These are phyloP conservation scores for Vitis rotundifolia DNA, from an alignment of 164 flowering plant genomes.

Conservation along the genomic window DNA sequence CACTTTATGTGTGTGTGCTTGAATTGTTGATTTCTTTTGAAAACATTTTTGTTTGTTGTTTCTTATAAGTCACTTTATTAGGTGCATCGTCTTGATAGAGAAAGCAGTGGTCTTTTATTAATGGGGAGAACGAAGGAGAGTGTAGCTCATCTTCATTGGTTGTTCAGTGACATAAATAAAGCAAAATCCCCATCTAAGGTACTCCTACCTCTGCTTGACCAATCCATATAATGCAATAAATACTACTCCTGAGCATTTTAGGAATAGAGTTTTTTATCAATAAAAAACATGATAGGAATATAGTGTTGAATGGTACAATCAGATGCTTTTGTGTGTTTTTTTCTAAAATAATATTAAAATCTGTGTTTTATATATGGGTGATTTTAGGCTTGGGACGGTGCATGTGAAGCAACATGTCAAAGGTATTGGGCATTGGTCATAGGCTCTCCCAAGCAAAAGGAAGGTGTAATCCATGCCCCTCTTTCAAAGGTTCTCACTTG, in stretches of 20 bases:
- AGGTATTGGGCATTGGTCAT: conserved; percentile 94
- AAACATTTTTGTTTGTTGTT: conserved; percentile 2
- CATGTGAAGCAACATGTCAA: conserved; percentile 65
- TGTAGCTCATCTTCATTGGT: conserved; percentile 53
- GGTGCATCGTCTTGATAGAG: conserved; percentile 96
- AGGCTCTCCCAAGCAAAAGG: conserved; percentile 78
- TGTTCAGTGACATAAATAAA: conserved; percentile 57
- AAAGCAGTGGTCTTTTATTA: conserved; percentile 79
- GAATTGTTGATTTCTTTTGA: neutral
- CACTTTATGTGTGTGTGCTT: neutral
- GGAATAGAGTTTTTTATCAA: too few species aligned
- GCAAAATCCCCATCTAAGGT: conserved; percentile 61
- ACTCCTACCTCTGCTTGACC: neutral
- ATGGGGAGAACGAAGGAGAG: conserved; percentile 90
- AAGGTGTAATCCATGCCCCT: conserved; percentile 73
- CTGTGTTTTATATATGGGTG: neutral
- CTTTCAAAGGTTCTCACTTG: conserved; percentile 68
- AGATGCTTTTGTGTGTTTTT: neutral
- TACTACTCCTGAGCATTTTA: neutral
- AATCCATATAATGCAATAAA: neutral
- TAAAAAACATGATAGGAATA: neutral
- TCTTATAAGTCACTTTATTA: conserved; percentile 17
- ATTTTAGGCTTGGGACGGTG: conserved; percentile 68
- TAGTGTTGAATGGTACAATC: neutral
- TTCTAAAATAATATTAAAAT: too few species aligned